Conservation (phyloP, 768 basidiomycete species). For the Boletus rubescentipes region DNA sequence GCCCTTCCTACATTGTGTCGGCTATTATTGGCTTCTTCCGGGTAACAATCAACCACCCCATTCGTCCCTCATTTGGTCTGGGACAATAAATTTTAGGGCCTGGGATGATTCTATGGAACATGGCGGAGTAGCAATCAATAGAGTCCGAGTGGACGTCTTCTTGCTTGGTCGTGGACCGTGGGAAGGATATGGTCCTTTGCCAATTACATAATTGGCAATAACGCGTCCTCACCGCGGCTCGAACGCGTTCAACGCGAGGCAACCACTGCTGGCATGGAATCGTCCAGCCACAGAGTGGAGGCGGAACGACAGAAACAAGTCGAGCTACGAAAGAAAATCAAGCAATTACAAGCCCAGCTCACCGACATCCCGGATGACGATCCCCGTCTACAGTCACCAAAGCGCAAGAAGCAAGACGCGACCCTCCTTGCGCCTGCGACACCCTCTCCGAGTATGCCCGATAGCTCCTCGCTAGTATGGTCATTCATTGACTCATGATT, state of each 20-base stretch:
- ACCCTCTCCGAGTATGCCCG: conserved; percentile 66
- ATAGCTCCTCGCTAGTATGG: not conserved
- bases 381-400: conserved; percentile 39
- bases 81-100: conserved; percentile 1
- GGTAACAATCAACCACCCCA: not conserved
- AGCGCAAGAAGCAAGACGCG: conserved; percentile 44
- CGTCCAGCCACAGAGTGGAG: conserved; percentile 42
- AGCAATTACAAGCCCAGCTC: conserved; percentile 55
- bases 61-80: not conserved
- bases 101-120: conserved; percentile 7
- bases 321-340: conserved; percentile 55
- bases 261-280: conserved; percentile 47
- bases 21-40: conserved; percentile 8
- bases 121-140: conserved; percentile 11
- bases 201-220: conserved; percentile 20
- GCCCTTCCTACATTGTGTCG: conserved; percentile 6
- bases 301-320: conserved; percentile 43
- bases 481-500: not conserved
- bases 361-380: conserved; percentile 31
- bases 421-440: conserved; percentile 46
- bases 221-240: conserved; percentile 18
- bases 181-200: not conserved
- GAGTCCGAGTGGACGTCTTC: conserved; percentile 7
- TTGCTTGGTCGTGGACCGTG: conserved; percentile 8
- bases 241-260: conserved; percentile 19